phyloP scores from a whole-genome alignment of 352 stramenopile species.

The Pythium phragmiticola region DNA sequence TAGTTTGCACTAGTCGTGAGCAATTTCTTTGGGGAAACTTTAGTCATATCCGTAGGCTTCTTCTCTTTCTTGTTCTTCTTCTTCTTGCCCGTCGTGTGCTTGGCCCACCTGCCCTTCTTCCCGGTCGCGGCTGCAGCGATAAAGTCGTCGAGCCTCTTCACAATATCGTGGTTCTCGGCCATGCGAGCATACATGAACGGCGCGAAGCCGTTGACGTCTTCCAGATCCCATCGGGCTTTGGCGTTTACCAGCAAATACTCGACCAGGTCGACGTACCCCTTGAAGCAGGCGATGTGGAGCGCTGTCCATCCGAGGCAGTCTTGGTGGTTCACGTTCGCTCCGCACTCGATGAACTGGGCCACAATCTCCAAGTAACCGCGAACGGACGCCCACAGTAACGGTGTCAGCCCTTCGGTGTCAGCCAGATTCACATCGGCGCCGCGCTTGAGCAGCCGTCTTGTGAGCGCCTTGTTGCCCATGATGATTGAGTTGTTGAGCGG shows the following conservation, averaged over 20 bases:
- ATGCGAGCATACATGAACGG: slow-evolving; percentile 70
- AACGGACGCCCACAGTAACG: slow-evolving; percentile 61
- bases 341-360: slow-evolving; percentile 55
- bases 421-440: slow-evolving; percentile 55
- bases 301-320: slow-evolving; percentile 67
- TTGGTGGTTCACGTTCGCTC: slow-evolving; percentile 58
- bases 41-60: slow-evolving; percentile 26
- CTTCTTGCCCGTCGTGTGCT: slow-evolving; percentile 26
- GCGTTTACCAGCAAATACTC: slow-evolving; percentile 67
- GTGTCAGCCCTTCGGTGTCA: slow-evolving; percentile 61
- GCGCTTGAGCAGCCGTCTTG: slow-evolving; percentile 50
- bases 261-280: slow-evolving; percentile 63
- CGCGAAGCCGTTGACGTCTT: slow-evolving; percentile 72
- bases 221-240: slow-evolving; percentile 37
- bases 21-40: slow-evolving; percentile 48
- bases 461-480: slow-evolving; percentile 83
- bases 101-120: slow-evolving; percentile 30
- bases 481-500: slow-evolving; percentile 74
- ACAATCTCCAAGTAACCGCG: slow-evolving; percentile 78
- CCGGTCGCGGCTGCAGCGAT: slow-evolving; percentile 32
- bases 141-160: slow-evolving; percentile 59
- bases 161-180: slow-evolving; percentile 59
- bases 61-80: slow-evolving; percentile 42
- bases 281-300: slow-evolving; percentile 74
- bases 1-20: slow-evolving; percentile 30